A percentile compares a stretch with the other conserved stretches of the same genome.
These are phyloP conservation scores for Neocucurbitaria cava DNA, from an alignment of 2,329 filamentous ascomycete species.

Conservation along the genomic window DNA sequence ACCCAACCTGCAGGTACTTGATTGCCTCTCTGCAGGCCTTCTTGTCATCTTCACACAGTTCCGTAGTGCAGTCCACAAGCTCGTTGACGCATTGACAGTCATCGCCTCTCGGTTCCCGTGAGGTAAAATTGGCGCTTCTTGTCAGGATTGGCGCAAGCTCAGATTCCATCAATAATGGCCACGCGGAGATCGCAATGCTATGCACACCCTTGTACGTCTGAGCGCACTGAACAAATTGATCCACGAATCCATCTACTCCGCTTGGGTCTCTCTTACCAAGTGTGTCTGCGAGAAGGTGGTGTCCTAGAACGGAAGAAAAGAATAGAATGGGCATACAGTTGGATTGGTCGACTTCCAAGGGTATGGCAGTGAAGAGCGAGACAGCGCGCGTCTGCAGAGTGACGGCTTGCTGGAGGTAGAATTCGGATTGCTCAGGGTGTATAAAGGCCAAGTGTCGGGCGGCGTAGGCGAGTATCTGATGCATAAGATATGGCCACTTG, in stretches of 20 bases:
- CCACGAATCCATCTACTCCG: constrained; percentile 35
- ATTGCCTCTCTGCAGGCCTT: constrained; percentile 36
- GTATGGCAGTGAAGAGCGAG: constrained; percentile 27
- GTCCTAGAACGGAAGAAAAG: constrained; percentile 45
- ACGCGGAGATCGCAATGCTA: constrained; percentile 24
- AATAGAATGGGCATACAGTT: constrained; percentile 46
- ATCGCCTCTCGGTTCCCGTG: constrained; percentile 22
- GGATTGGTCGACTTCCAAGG: constrained; percentile 21
- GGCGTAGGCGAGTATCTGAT: constrained; percentile 48
- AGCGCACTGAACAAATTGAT: constrained; percentile 39
- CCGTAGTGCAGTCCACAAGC: constrained; percentile 22
- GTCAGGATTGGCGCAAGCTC: constrained; percentile 36
- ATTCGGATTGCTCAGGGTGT: constrained; percentile 24
- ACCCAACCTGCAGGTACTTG: constrained; percentile 26
- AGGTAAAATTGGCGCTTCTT: constrained; percentile 21
- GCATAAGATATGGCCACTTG: constrained; percentile 45
- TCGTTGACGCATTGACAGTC: constrained; percentile 25
- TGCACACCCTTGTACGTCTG: constrained; percentile 27
- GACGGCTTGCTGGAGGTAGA: constrained; percentile 24
- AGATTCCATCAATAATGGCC: constrained; percentile 33
- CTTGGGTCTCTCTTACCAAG: constrained; percentile 27
- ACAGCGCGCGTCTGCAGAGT: constrained; percentile 46
- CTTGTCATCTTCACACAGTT: constrained; percentile 22
- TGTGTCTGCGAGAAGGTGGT: constrained; percentile 46
- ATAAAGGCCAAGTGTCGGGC: constrained; percentile 44